Evolutionary conservation across 2,329 filamentous ascomycete genomes (phyloP).

Genomic region (Cytospora paraplurivora): DNA sequence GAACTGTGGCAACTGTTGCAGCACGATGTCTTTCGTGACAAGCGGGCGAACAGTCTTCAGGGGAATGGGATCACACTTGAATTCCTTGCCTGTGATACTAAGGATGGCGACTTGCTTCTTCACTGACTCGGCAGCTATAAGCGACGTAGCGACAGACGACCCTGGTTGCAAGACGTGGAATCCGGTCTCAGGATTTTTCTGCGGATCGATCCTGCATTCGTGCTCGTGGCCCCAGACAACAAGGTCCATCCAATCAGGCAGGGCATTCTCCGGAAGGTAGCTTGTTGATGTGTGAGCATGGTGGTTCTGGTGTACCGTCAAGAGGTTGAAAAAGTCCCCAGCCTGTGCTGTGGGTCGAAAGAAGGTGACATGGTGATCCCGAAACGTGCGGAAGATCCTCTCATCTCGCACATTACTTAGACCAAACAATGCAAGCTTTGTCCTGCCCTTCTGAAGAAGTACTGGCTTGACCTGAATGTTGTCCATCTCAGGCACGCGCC

Average conservation of each 20-base stretch:
- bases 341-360: conserved; percentile 80
- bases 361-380: conserved; percentile 92
- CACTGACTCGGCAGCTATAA: conserved; percentile 86
- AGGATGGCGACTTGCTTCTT: conserved; percentile 89
- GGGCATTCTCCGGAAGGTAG: conserved; percentile 91
- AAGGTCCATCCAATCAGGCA: conserved; percentile 88
- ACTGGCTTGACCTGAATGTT: conserved; percentile 92
- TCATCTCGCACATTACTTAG: conserved; percentile 97
- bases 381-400: conserved; percentile 88
- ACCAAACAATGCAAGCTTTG: conserved; percentile 90
- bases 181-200: conserved; percentile 79
- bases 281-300: conserved; percentile 87
- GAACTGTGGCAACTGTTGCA: conserved; percentile 75
- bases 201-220: conserved; percentile 87
- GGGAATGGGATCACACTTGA: conserved; percentile 76
- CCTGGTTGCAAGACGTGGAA: conserved; percentile 98
- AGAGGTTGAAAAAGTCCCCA: conserved; percentile 92
- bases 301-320: conserved; percentile 96
- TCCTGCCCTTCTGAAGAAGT: conserved; percentile 87
- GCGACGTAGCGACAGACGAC: conserved; percentile 91
- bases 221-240: conserved; percentile 96
- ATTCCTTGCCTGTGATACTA: conserved; percentile 79
- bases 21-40: conserved; percentile 77
- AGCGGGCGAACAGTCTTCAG: conserved; percentile 91
- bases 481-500: conserved; percentile 86